Evolutionary conservation across 768 basidiomycete species (phyloP).

Genomic region (Coprinopsis marcescibilis): DNA sequence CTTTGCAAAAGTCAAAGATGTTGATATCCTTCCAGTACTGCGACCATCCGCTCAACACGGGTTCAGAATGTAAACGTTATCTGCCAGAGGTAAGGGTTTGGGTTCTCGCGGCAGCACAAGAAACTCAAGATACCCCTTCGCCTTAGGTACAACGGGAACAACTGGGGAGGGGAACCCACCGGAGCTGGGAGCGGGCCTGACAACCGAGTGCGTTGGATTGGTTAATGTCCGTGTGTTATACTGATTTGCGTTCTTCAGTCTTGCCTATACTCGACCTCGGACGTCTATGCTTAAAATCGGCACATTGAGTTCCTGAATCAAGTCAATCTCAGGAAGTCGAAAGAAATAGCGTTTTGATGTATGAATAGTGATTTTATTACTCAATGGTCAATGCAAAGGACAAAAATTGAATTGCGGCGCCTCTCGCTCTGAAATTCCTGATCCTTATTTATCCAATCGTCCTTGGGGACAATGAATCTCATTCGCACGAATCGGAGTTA

Average conservation of each 20-base stretch:
- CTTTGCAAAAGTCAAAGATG: background rate
- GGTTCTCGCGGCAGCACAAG: background rate
- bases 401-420: too few relatives aligned
- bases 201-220: slow-evolving; percentile 19
- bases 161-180: slow-evolving; percentile 24
- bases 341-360: too few relatives aligned
- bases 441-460: too few relatives aligned
- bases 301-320: too few relatives aligned
- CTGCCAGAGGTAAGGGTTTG: slow-evolving; percentile 18
- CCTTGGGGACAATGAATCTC: too few relatives aligned
- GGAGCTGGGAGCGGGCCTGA: slow-evolving; percentile 26
- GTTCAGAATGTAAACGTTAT: slow-evolving; percentile 23
- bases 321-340: too few relatives aligned
- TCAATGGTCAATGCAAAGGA: too few relatives aligned
- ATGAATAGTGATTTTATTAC: too few relatives aligned
- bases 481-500: too few relatives aligned
- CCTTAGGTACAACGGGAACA: slow-evolving; percentile 23
- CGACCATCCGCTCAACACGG: slow-evolving; percentile 26
- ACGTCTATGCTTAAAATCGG: too few relatives aligned
- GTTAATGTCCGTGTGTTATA: background rate
- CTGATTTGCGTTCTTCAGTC: slow-evolving; percentile 13
- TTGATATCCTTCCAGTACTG: slow-evolving; percentile 18
- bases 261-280: slow-evolving; percentile 23
- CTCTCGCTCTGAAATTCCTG: too few relatives aligned
- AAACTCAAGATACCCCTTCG: background rate